These are phyloP conservation scores for Podospora fimiseda DNA, from an alignment of 495 filamentous ascomycete genomes.

Conservation along the genomic window DNA sequence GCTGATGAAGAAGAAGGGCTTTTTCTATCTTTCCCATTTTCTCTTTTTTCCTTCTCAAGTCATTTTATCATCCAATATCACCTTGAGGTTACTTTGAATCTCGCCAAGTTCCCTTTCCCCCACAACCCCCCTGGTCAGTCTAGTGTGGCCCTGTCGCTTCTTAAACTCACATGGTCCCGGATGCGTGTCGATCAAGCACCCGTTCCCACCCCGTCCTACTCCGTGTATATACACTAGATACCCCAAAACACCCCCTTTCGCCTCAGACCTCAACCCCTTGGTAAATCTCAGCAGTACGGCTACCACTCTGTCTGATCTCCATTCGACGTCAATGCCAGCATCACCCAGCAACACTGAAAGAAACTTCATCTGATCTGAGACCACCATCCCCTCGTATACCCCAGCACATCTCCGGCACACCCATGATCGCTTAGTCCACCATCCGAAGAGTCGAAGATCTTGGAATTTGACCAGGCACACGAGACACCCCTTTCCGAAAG, in stretches of 20 bases:
- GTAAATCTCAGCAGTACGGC: slow-evolving; percentile 15
- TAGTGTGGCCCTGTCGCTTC: slow-evolving; percentile 33
- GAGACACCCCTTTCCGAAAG: slow-evolving; percentile 22
- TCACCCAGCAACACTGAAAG: not conserved
- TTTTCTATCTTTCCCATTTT: slow-evolving; percentile 1
- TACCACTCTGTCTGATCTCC: slow-evolving; percentile 42
- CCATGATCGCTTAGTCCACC: slow-evolving; percentile 15
- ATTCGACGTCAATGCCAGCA: slow-evolving; percentile 32
- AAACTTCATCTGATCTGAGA: slow-evolving; percentile 1
- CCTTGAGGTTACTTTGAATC: slow-evolving; percentile 9
- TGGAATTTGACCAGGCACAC: slow-evolving; percentile 33
- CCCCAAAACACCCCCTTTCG: slow-evolving; percentile 25
- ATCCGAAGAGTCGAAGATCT: slow-evolving; percentile 14
- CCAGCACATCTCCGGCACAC: slow-evolving; percentile 6
- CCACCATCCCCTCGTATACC: slow-evolving; percentile 3
- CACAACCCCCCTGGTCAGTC: slow-evolving; percentile 1
- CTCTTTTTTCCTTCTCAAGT: slow-evolving; percentile 5
- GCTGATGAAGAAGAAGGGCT: slow-evolving; percentile 5
- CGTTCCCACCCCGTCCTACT: slow-evolving; percentile 21
- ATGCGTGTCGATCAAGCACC: slow-evolving; percentile 31
- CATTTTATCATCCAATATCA: slow-evolving; percentile 17
- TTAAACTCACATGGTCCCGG: slow-evolving; percentile 39
- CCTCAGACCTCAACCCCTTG: slow-evolving; percentile 34
- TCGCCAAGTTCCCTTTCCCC: slow-evolving; percentile 11
- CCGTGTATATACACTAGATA: slow-evolving; percentile 25